Conservation (phyloP, 306 rosid species). For the Begonia masoniana region DNA sequence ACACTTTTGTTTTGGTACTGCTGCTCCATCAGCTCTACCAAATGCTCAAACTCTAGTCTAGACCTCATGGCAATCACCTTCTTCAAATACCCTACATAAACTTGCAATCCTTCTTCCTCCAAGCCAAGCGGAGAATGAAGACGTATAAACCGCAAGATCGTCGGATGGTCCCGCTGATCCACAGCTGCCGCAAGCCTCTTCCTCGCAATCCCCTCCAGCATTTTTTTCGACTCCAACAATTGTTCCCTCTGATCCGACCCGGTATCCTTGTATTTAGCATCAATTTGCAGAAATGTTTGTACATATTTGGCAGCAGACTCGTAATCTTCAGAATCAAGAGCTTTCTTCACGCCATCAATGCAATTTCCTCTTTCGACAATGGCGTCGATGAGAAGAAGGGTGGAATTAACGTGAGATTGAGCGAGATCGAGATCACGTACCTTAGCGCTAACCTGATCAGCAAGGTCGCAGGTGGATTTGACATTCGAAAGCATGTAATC, state of each 20-base stretch:
- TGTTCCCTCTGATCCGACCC: slow-evolving; percentile 73
- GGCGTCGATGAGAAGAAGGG: slow-evolving; percentile 81
- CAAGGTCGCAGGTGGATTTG: slow-evolving; percentile 38
- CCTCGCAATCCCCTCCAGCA: slow-evolving; percentile 58
- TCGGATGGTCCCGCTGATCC: slow-evolving; percentile 63
- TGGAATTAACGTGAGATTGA: slow-evolving; percentile 68
- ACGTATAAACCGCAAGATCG: slow-evolving; percentile 39
- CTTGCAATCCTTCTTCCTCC: slow-evolving; percentile 86
- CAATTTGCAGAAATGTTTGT: slow-evolving; percentile 61
- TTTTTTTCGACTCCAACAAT: slow-evolving; percentile 43
- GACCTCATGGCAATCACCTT: slow-evolving; percentile 92
- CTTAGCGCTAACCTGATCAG: slow-evolving; percentile 47
- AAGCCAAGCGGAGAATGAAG: slow-evolving; percentile 62
- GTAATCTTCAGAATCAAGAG: slow-evolving; percentile 59
- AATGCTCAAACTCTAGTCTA: slow-evolving; percentile 57
- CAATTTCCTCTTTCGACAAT: slow-evolving; percentile 66
- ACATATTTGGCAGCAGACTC: slow-evolving; percentile 58
- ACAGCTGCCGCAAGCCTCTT: slow-evolving; percentile 66
- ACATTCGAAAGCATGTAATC: slow-evolving; percentile 36
- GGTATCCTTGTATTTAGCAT: slow-evolving; percentile 50
- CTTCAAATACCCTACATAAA: slow-evolving; percentile 75
- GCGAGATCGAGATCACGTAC: slow-evolving; percentile 92
- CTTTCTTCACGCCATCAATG: slow-evolving; percentile 59
- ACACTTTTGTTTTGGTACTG: slow-evolving; percentile 11
- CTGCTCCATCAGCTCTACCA: slow-evolving; percentile 66